Evolutionary conservation across 140 eudicot genomes (phyloP).

Genomic region (Senecio squalidus): DNA sequence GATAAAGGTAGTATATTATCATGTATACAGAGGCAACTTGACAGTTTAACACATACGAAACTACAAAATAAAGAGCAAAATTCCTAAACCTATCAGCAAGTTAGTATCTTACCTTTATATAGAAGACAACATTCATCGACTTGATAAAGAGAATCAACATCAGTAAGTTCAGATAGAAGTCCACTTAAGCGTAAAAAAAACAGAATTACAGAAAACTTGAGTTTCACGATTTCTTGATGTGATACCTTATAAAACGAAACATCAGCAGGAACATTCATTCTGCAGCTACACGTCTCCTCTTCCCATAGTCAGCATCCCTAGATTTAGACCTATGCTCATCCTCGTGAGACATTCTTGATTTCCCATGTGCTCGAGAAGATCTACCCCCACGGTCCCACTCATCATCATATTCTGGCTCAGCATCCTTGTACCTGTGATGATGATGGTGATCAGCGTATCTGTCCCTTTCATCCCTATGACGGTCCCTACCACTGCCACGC

Average conservation of each 20-base stretch:
- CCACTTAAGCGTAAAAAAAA: conserved; percentile 21
- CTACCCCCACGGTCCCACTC: conserved; percentile 68
- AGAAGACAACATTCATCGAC: conserved; percentile 16
- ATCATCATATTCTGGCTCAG: conserved; percentile 60
- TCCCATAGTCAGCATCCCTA: conserved; percentile 82
- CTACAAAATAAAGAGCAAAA: not conserved
- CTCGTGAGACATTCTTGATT: conserved; percentile 49
- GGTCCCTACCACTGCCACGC: conserved; percentile 37
- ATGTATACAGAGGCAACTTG: not conserved
- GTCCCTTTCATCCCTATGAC: conserved; percentile 71
- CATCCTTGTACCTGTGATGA: conserved; percentile 68
- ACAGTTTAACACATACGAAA: not conserved
- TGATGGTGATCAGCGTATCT: conserved; percentile 71
- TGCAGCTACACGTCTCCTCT: conserved; percentile 70
- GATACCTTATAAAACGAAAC: conserved; percentile 12
- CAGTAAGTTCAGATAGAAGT: conserved; percentile 12
- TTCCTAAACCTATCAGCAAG: not conserved
- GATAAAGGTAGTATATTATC: not conserved
- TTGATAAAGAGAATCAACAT: conserved; percentile 12
- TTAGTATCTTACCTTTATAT: conserved; percentile 17
- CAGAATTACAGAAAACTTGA: conserved; percentile 10
- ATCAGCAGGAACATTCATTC: conserved; percentile 25
- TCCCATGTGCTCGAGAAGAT: conserved; percentile 61
- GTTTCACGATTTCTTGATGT: conserved; percentile 16
- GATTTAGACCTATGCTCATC: conserved; percentile 71